Conservation (phyloP, 106 monocot species). For the Acorus gramineus region DNA sequence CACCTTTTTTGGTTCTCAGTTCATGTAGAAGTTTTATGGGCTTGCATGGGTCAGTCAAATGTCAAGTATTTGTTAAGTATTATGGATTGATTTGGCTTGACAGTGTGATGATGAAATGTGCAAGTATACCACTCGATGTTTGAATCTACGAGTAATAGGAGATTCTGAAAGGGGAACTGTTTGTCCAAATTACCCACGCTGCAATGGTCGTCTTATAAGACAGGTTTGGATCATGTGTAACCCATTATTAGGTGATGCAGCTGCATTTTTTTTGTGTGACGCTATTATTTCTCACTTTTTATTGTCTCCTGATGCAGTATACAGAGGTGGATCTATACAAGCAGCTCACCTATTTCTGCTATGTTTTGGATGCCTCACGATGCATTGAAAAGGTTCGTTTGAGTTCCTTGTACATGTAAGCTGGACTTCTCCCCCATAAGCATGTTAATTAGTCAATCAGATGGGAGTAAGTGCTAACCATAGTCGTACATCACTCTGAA, state of each 20-base stretch:
- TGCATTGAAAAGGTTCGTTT: constrained; percentile 59
- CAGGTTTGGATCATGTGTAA: constrained; percentile 26
- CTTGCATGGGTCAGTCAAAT: too few species aligned
- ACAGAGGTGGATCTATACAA: constrained; percentile 79
- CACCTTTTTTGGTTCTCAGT: neutral
- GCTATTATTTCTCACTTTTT: neutral
- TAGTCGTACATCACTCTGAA: too few species aligned
- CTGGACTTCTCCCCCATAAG: too few species aligned
- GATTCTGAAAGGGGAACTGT: constrained; percentile 82
- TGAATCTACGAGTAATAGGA: constrained; percentile 70
- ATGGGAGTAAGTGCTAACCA: too few species aligned
- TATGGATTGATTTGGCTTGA: neutral
- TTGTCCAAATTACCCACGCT: constrained; percentile 78
- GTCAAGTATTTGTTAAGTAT: neutral
- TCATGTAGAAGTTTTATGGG: neutral
- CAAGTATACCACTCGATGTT: constrained; percentile 47
- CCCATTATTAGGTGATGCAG: neutral
- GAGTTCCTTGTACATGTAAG: too few species aligned
- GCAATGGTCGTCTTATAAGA: constrained; percentile 72
- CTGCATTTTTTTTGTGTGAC: neutral
- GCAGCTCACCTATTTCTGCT: constrained; percentile 78
- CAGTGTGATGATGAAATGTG: constrained; percentile 93
- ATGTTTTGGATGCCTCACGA: constrained; percentile 51
- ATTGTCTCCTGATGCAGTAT: constrained; percentile 31
- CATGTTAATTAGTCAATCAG: too few species aligned